These are phyloP conservation scores for Chrysopogon serrulatus DNA, from an alignment of 176 grass and related monocot species.

Conservation along the genomic window DNA sequence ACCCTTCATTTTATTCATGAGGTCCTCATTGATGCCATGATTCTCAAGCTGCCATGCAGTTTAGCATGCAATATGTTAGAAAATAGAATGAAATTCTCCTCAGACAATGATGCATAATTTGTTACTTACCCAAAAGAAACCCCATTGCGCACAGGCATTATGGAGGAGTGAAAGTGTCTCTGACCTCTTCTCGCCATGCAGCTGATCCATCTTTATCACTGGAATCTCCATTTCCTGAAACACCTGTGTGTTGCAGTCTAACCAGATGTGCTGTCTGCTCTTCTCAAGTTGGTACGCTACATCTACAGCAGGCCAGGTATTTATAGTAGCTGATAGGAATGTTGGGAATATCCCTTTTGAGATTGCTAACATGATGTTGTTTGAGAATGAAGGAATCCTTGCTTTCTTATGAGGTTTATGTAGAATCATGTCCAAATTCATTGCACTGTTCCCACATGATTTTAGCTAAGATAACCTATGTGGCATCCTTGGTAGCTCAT, in stretches of 20 bases:
- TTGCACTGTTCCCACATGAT: conserved; percentile 31
- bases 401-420: conserved; percentile 18
- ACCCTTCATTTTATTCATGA: conserved; percentile 47
- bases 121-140: conserved; percentile 67
- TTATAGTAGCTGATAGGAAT: conserved; percentile 38
- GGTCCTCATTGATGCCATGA: conserved; percentile 43
- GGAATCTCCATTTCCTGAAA: conserved; percentile 51
- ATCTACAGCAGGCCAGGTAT: conserved; percentile 25
- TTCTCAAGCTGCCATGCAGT: conserved; percentile 49
- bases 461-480: conserved; percentile 28
- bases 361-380: conserved; percentile 10
- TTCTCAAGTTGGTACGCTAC: conserved; percentile 27
- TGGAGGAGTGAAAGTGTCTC: conserved; percentile 56
- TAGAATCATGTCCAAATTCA: conserved; percentile 42
- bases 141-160: conserved; percentile 56
- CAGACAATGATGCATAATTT: conserved; percentile 10
- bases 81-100: conserved; percentile 1
- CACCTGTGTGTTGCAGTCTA: not conserved
- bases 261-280: not conserved
- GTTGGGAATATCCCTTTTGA: conserved; percentile 8
- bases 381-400: conserved; percentile 22
- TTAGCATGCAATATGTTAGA: conserved; percentile 8
- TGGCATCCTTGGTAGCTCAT: conserved; percentile 29
- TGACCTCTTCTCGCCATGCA: conserved; percentile 37
- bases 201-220: conserved; percentile 53